A percentile compares a stretch with the other conserved stretches of the same genome.
Evolutionary conservation across 2,329 filamentous ascomycete genomes (phyloP).

Genomic region (Ambrosiella cleistominuta): DNA sequence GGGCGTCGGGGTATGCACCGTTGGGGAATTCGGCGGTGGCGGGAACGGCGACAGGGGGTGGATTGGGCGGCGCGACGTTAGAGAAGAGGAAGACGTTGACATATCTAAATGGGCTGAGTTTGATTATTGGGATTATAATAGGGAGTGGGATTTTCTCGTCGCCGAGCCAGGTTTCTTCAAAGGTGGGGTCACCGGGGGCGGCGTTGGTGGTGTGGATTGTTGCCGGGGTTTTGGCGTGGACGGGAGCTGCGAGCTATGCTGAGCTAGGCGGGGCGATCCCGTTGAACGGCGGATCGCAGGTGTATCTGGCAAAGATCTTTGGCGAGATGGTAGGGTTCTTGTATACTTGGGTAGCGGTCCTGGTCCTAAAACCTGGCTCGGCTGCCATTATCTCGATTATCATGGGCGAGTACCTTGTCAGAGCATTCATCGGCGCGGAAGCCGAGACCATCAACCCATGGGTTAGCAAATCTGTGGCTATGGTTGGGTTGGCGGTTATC

Average conservation of each 20-base stretch:
- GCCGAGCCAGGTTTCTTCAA: slow-evolving; percentile 78
- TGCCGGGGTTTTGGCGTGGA: slow-evolving; percentile 88
- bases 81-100: slow-evolving; percentile 95
- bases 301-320: slow-evolving; percentile 91
- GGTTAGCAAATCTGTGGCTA: slow-evolving; percentile 77
- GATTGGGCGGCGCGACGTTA: slow-evolving; percentile 56
- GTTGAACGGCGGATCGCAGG: slow-evolving; percentile 81
- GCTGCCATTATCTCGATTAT: slow-evolving; percentile 94
- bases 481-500: slow-evolving; percentile 57
- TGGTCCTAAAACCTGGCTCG: slow-evolving; percentile 84
- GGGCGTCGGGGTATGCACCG: slow-evolving; percentile 59
- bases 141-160: slow-evolving; percentile 94
- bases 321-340: slow-evolving; percentile 84
- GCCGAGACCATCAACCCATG: slow-evolving; percentile 64
- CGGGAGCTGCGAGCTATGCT: slow-evolving; percentile 83
- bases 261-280: slow-evolving; percentile 93
- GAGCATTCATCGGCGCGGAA: slow-evolving; percentile 73
- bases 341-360: slow-evolving; percentile 89
- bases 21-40: slow-evolving; percentile 55
- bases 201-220: slow-evolving; percentile 82
- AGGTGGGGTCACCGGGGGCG: slow-evolving; percentile 80
- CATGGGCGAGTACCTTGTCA: slow-evolving; percentile 92
- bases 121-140: slow-evolving; percentile 87
- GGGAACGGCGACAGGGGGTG: slow-evolving; percentile 23
- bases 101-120: slow-evolving; percentile 77